Evolutionary conservation across 2,329 filamentous ascomycete genomes (phyloP).

Genomic region (Fusarium chlamydosporum): DNA sequence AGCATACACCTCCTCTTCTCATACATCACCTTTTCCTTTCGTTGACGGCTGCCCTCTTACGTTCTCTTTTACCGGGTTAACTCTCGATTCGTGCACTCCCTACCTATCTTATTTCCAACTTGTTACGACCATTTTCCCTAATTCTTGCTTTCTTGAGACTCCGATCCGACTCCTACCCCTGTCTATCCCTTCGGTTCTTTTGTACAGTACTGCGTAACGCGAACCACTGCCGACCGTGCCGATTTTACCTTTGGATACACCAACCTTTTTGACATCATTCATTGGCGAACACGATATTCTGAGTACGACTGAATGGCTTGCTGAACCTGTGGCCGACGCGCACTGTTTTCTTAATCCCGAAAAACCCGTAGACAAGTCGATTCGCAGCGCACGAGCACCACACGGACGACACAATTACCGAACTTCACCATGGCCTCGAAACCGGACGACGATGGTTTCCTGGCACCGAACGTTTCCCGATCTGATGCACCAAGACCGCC

Average conservation of each 20-base stretch:
- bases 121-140: constrained; percentile 33
- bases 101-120: constrained; percentile 28
- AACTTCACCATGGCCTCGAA: constrained; percentile 54
- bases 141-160: constrained; percentile 30
- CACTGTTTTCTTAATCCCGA: constrained; percentile 19
- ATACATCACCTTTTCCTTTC: constrained; percentile 44
- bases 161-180: constrained; percentile 31
- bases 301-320: constrained; percentile 22
- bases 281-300: constrained; percentile 15
- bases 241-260: constrained; percentile 41
- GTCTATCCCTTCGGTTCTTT: constrained; percentile 45
- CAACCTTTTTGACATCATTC: constrained; percentile 31
- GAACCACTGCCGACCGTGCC: constrained; percentile 49
- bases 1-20: constrained; percentile 41
- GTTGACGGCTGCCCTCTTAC: constrained; percentile 39
- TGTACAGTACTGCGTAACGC: constrained; percentile 45
- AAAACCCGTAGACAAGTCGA: constrained; percentile 33
- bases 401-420: constrained; percentile 31
- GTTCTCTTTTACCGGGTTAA: constrained; percentile 32
- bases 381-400: constrained; percentile 26
- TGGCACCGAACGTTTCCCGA: constrained; percentile 58
- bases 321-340: constrained; percentile 24
- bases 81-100: constrained; percentile 28
- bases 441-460: constrained; percentile 58
- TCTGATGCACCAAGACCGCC: constrained; percentile 65